A percentile compares a stretch with the other conserved stretches of the same genome.
Conservation (phyloP, 1,284 basidiomycete genomes). For the Athelia psychrophila region DNA sequence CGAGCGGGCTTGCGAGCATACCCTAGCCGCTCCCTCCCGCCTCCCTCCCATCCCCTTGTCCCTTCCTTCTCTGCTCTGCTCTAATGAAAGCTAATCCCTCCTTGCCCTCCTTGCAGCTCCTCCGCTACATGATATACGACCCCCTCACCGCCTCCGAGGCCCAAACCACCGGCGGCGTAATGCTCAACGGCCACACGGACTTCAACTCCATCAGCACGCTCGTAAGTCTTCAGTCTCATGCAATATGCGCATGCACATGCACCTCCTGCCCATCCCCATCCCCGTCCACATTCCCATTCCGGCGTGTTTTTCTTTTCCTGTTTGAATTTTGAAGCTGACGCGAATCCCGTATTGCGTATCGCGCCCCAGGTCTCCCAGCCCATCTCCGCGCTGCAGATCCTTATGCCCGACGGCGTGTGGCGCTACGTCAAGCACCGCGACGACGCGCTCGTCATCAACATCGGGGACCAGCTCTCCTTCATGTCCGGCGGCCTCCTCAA, state of each 20-base stretch:
- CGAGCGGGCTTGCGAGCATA: too few species aligned
- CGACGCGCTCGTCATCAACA: slow-evolving; percentile 40
- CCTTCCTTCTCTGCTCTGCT: background rate
- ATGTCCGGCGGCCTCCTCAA: slow-evolving; percentile 38
- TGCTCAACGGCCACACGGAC: slow-evolving; percentile 41
- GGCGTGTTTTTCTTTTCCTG: too few species aligned
- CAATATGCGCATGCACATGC: too few species aligned
- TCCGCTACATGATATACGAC: slow-evolving; percentile 47
- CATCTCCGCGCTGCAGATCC: slow-evolving; percentile 45
- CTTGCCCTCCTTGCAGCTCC: slow-evolving; percentile 22
- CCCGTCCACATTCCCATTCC: too few species aligned
- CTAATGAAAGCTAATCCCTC: background rate
- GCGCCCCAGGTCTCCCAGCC: slow-evolving; percentile 48
- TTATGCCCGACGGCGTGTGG: slow-evolving; percentile 45
- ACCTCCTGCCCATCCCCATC: too few species aligned
- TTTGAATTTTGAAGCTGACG: background rate
- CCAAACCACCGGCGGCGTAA: slow-evolving; percentile 34
- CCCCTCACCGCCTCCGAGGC: slow-evolving; percentile 33
- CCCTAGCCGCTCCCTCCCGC: background rate
- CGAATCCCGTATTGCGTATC: slow-evolving; percentile 13
- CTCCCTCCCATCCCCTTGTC: background rate
- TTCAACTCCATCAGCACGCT: slow-evolving; percentile 39
- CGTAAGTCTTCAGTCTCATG: too few species aligned
- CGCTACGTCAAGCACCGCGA: slow-evolving; percentile 41
- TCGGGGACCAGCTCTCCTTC: slow-evolving; percentile 38